Base-by-base conservation (phyloP, 805 yeast species). In the Starmerella kuoi region DNA sequence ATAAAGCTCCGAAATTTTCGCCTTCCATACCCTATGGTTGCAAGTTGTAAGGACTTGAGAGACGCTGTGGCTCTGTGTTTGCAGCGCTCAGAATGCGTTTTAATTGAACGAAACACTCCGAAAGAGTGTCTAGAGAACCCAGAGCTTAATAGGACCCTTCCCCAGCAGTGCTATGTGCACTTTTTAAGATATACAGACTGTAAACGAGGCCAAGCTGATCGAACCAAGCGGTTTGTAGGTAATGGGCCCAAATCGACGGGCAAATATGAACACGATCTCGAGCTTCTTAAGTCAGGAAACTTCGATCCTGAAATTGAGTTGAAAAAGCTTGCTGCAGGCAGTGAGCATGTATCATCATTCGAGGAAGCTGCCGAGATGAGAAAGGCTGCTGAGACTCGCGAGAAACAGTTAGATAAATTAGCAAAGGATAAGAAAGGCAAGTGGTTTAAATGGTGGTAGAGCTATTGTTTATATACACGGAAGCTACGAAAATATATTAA, bases 61-160 rank as follows among this genome's bases (percentile, higher is more conserved):
- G 85, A 75, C 54, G 95, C 94, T n/a, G 83, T 91, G 44, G 97
- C 97, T 8, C 77, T 88, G 18, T 88, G 98, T 60, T 70, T 88
- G 37, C 98, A 88, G 61, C 73, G 96, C 56, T 86, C 96, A 4
- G 97, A 97, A 14, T 88, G 98, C 61, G 98, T 88, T 38, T 69
- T 88, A 65, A 72, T 88, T 19, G 83, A 91, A 48, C 70, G 98
- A 50, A 71, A 91, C 61, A 83, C 83, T 2, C 97, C 97, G 2
- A 79, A 84, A 48, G 78, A 85, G 45, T 88, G 98, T 57, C 61
- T 87, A 18, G 79, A 81, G 30, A 69, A 87, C 48, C 94, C 94
- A 1, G 79, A 79, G 48, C 69, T 88, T 27, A 68, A 77, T 35
- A 69, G 70, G 43, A 81, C 83, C 35, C 63, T 88, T 21, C 98